A percentile compares a stretch with the other conserved stretches of the same genome.
These are phyloP conservation scores for Mortierella sp. DNA, from an alignment of 371 early-diverging fungal genomes.

Conservation along the genomic window DNA sequence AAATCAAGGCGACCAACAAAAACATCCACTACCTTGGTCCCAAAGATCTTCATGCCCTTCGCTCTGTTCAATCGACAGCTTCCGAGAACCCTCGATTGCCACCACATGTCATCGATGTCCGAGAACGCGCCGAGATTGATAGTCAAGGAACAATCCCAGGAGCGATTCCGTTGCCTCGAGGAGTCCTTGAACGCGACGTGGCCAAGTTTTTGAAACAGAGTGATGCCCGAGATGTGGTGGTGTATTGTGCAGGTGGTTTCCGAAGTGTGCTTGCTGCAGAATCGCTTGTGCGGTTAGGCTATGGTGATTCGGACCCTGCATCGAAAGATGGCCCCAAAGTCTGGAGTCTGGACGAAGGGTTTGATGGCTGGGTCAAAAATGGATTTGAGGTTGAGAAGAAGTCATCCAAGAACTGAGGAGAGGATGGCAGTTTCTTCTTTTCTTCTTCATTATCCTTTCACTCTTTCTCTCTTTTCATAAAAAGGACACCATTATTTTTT, in stretches of 20 bases:
- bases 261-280: constrained; percentile 69
- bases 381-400: constrained; percentile 42
- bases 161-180: constrained; percentile 54
- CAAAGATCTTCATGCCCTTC: constrained; percentile 40
- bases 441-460: too few relatives aligned
- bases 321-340: constrained; percentile 16
- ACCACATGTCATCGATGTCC: constrained; percentile 54
- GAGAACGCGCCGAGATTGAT: constrained; percentile 53
- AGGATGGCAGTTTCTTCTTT: too few relatives aligned
- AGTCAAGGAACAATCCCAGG: constrained; percentile 55
- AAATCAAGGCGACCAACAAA: constrained; percentile 48
- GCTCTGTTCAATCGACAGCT: background rate
- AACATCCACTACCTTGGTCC: constrained; percentile 50
- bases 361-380: constrained; percentile 50
- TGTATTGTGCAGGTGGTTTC: constrained; percentile 70
- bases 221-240: constrained; percentile 54
- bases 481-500: too few relatives aligned
- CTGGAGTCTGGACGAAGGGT: constrained; percentile 45
- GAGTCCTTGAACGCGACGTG: constrained; percentile 54
- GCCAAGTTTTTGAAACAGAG: constrained; percentile 48
- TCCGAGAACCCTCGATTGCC: constrained; percentile 14
- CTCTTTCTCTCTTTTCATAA: too few relatives aligned
- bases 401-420: background rate
- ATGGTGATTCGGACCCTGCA: constrained; percentile 53
- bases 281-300: constrained; percentile 64